Percentiles rank a stretch among this genome's conserved stretches.
Conservation (phyloP, 208 protist genomes). For the Herpetomonas muscarum region DNA sequence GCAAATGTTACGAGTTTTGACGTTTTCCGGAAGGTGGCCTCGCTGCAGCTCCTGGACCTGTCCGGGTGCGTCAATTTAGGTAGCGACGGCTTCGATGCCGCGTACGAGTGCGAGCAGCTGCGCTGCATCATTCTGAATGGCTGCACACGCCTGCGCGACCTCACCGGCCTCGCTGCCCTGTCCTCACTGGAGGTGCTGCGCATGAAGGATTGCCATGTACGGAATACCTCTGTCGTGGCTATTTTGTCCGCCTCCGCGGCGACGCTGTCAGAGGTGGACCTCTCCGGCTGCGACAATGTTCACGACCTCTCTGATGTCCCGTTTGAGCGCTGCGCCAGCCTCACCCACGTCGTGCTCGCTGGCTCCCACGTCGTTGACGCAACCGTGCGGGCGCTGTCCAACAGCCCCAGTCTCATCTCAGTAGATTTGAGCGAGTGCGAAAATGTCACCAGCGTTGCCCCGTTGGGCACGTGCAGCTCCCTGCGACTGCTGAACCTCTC, state of each 20-base stretch:
- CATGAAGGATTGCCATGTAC: neutral
- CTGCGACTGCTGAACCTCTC: neutral
- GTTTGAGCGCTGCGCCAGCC: neutral
- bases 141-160: neutral
- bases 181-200: neutral
- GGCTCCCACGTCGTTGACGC: neutral
- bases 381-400: neutral
- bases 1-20: conserved; percentile 5
- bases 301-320: neutral
- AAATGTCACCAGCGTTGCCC: neutral
- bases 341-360: neutral
- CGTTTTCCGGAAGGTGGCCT: conserved; percentile 7
- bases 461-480: neutral
- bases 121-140: neutral
- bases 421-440: neutral
- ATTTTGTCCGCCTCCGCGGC: neutral
- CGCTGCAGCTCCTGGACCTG: conserved; percentile 19
- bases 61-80: neutral
- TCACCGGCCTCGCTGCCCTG: neutral
- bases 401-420: neutral
- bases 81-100: neutral
- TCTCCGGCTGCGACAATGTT: neutral
- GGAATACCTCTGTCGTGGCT: neutral
- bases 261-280: neutral
- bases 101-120: neutral